Conservation (phyloP, 2,329 filamentous ascomycete species). For the Pseudophaeomoniella oleicola region DNA sequence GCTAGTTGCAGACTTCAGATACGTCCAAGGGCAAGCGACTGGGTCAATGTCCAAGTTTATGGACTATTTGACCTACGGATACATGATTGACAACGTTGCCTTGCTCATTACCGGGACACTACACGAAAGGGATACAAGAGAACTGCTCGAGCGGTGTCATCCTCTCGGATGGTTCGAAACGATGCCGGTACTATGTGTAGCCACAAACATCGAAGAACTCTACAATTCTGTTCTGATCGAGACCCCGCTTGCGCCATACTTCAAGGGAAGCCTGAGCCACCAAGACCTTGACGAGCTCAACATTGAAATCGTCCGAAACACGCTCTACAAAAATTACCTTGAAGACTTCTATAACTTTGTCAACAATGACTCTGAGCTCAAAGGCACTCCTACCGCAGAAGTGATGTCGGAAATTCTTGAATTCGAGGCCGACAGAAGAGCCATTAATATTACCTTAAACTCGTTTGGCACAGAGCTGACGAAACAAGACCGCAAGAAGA, state of each 20-base stretch:
- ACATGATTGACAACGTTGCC: slow-evolving; percentile 99
- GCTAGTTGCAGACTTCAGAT: slow-evolving; percentile 92
- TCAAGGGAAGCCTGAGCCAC: slow-evolving; percentile 91
- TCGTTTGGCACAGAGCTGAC: slow-evolving; percentile 93
- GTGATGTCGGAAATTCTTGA: slow-evolving; percentile 93
- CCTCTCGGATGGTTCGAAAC: slow-evolving; percentile 98
- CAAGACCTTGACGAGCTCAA: slow-evolving; percentile 97
- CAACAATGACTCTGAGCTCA: slow-evolving; percentile 74
- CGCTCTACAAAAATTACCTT: slow-evolving; percentile 97
- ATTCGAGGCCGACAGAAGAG: slow-evolving; percentile 89
- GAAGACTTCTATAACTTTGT: slow-evolving; percentile 96
- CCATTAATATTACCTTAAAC: slow-evolving; percentile 98
- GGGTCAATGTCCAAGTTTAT: slow-evolving; percentile 89
- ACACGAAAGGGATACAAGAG: slow-evolving; percentile 90
- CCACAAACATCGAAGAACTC: slow-evolving; percentile 94
- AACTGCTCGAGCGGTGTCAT: slow-evolving; percentile 89
- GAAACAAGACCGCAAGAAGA: slow-evolving; percentile 87
- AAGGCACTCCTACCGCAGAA: slow-evolving; percentile 76
- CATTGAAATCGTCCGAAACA: slow-evolving; percentile 98
- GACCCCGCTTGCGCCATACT: slow-evolving; percentile 88
- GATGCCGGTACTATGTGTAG: slow-evolving; percentile 93
- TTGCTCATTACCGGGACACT: slow-evolving; percentile 94
- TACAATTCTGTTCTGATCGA: slow-evolving; percentile 98
- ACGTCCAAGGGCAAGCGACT: slow-evolving; percentile 84
- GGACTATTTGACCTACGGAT: slow-evolving; percentile 96